Percentiles rank a stretch among this genome's conserved stretches.
Evolutionary conservation across 2,329 filamentous ascomycete species (phyloP).

Genomic region (Scedosporium boydii): DNA sequence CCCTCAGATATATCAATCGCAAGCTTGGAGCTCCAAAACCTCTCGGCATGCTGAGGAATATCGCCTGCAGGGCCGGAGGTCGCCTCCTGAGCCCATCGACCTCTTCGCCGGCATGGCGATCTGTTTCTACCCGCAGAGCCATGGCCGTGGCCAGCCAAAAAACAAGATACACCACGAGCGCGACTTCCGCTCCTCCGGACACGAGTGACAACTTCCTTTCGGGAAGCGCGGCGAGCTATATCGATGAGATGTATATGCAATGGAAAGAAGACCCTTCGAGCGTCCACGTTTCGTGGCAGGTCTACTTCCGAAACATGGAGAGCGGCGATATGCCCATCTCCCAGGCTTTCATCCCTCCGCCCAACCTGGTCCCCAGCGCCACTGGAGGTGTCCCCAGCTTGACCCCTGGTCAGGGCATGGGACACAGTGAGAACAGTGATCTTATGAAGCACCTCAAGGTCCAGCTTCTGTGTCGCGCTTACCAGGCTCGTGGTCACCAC

Average conservation of each 20-base stretch:
- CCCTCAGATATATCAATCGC: slow-evolving; percentile 14
- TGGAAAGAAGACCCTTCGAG: slow-evolving; percentile 92
- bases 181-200: slow-evolving; percentile 51
- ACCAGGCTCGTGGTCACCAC: slow-evolving; percentile 96
- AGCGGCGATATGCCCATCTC: slow-evolving; percentile 95
- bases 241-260: slow-evolving; percentile 98
- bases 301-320: slow-evolving; percentile 99
- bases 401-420: slow-evolving; percentile 56
- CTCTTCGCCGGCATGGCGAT: slow-evolving; percentile 30
- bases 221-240: slow-evolving; percentile 95
- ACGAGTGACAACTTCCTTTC: slow-evolving; percentile 94
- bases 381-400: slow-evolving; percentile 68
- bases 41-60: slow-evolving; percentile 62
- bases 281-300: slow-evolving; percentile 96
- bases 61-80: slow-evolving; percentile 54
- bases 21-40: slow-evolving; percentile 14
- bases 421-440: slow-evolving; percentile 61
- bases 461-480: slow-evolving; percentile 90
- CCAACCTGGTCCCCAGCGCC: slow-evolving; percentile 77
- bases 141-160: slow-evolving; percentile 37
- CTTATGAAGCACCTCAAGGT: slow-evolving; percentile 92
- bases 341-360: slow-evolving; percentile 91
- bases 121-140: slow-evolving; percentile 36
- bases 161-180: slow-evolving; percentile 39
- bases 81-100: slow-evolving; percentile 47